phyloP scores from a whole-genome alignment of 2,329 filamentous ascomycete genomes.

The Colletotrichum lentis region DNA sequence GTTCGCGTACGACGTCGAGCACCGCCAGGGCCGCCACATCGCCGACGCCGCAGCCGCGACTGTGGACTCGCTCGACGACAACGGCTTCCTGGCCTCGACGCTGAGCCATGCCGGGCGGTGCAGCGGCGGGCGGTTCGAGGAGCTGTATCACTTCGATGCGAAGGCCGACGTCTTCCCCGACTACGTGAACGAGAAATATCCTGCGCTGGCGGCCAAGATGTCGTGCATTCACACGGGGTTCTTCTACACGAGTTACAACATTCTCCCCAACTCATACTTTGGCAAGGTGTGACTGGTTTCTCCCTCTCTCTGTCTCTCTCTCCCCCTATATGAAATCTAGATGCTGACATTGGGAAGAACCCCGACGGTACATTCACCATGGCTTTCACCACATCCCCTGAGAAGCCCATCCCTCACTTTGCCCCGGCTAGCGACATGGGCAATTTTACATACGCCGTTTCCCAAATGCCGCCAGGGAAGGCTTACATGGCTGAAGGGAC shows the following conservation, averaged over 20 bases:
- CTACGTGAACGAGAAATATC: conserved; percentile 55
- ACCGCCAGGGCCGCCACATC: conserved; percentile 63
- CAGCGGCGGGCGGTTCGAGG: conserved; percentile 55
- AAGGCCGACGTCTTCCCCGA: conserved; percentile 61
- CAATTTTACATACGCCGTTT: conserved; percentile 58
- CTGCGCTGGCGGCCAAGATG: conserved; percentile 57
- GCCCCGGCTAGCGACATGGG: conserved; percentile 58
- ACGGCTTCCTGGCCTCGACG: conserved; percentile 61
- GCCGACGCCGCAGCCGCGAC: conserved; percentile 59
- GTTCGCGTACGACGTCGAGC: conserved; percentile 59
- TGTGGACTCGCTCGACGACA: conserved; percentile 52
- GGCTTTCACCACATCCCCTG: conserved; percentile 55
- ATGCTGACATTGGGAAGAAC: conserved; percentile 41
- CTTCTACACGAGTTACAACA: conserved; percentile 58
- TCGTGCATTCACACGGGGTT: conserved; percentile 60
- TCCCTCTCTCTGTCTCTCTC: neutral
- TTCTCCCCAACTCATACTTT: conserved; percentile 57
- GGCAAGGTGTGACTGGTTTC: conserved; percentile 49
- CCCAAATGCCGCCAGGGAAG: conserved; percentile 58
- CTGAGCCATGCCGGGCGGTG: conserved; percentile 58
- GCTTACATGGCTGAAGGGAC: conserved; percentile 59
- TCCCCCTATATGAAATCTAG: neutral
- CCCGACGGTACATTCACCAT: conserved; percentile 56
- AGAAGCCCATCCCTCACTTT: conserved; percentile 54
- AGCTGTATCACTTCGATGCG: conserved; percentile 62